phyloP scores from a whole-genome alignment of 2,329 filamentous ascomycete species.

The Pseudonectria foliicola region DNA sequence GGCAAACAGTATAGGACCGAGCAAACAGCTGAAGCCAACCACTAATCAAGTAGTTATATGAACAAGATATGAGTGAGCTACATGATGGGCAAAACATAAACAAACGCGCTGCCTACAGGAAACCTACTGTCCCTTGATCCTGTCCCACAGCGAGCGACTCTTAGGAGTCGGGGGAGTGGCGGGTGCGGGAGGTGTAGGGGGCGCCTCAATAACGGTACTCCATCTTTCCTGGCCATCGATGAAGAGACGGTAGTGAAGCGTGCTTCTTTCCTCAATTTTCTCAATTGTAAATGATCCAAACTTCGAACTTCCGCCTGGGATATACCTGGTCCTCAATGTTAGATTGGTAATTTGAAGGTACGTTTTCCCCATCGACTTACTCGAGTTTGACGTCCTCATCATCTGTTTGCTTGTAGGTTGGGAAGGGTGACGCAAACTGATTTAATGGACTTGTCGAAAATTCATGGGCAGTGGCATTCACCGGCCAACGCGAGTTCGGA shows the following conservation, averaged over 20 bases:
- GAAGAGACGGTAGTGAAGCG: slow-evolving; percentile 73
- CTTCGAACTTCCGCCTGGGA: slow-evolving; percentile 81
- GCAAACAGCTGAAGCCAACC: too few relatives aligned
- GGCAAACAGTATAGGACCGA: too few relatives aligned
- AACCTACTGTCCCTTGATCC: slow-evolving; percentile 17
- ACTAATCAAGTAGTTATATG: too few relatives aligned
- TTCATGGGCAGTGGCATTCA: slow-evolving; percentile 67
- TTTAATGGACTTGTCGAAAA: slow-evolving; percentile 87
- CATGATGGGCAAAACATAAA: slow-evolving; percentile 1
- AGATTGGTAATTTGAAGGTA: not conserved
- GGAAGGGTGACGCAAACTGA: slow-evolving; percentile 86
- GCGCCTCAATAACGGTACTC: slow-evolving; percentile 52
- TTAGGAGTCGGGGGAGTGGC: slow-evolving; percentile 14
- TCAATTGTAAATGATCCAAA: slow-evolving; percentile 70
- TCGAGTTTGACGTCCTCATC: slow-evolving; percentile 77
- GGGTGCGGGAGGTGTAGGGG: slow-evolving; percentile 22
- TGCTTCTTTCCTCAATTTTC: slow-evolving; percentile 56
- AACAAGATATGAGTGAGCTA: too few relatives aligned
- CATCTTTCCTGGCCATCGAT: slow-evolving; percentile 75
- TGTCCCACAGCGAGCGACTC: slow-evolving; percentile 40
- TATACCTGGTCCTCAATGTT: slow-evolving; percentile 45
- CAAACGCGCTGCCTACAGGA: not conserved
- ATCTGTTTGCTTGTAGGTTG: slow-evolving; percentile 76
- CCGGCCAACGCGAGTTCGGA: slow-evolving; percentile 52
- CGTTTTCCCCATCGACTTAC: slow-evolving; percentile 42